These are phyloP conservation scores for Salix exigua DNA, from an alignment of 345 rosid species.

Conservation along the genomic window DNA sequence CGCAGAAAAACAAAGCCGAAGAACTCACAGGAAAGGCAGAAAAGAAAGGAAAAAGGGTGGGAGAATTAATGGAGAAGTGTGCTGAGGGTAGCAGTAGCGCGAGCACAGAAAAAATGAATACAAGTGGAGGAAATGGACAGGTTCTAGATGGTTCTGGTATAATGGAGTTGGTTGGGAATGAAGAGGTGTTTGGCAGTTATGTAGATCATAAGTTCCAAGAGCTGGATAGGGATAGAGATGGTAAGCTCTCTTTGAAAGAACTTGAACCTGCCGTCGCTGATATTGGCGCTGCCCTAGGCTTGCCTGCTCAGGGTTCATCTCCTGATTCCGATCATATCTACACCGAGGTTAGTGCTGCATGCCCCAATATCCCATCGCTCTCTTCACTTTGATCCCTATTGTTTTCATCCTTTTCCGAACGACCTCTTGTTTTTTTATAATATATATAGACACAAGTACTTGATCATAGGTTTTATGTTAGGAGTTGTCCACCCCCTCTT, in stretches of 20 bases:
- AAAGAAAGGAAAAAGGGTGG: neutral
- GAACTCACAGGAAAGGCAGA: slow-evolving; percentile 26
- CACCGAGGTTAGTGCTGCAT: slow-evolving; percentile 50
- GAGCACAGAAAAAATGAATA: slow-evolving; percentile 3
- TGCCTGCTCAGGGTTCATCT: slow-evolving; percentile 78
- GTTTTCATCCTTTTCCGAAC: neutral
- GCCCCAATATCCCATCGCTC: neutral
- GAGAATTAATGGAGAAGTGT: slow-evolving; percentile 32
- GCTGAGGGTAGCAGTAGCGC: neutral
- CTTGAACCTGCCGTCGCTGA: slow-evolving; percentile 92
- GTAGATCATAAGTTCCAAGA: slow-evolving; percentile 80
- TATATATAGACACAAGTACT: neutral
- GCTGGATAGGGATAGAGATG: slow-evolving; percentile 74
- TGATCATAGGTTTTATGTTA: neutral
- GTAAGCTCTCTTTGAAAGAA: slow-evolving; percentile 76
- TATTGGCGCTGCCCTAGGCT: slow-evolving; percentile 88
- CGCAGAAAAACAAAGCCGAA: neutral
- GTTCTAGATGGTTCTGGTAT: slow-evolving; percentile 79
- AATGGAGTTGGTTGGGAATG: slow-evolving; percentile 82
- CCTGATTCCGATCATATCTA: slow-evolving; percentile 79
- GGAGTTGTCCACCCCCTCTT: neutral
- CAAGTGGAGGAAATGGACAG: slow-evolving; percentile 18
- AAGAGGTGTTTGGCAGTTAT: slow-evolving; percentile 65
- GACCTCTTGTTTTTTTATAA: too few relatives aligned
- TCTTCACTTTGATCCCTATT: neutral